Evolutionary conservation across 2,329 filamentous ascomycete species (phyloP), one percentile per base, ranked within the genome.

Genomic region (Neofusicoccum parvum): DNA sequence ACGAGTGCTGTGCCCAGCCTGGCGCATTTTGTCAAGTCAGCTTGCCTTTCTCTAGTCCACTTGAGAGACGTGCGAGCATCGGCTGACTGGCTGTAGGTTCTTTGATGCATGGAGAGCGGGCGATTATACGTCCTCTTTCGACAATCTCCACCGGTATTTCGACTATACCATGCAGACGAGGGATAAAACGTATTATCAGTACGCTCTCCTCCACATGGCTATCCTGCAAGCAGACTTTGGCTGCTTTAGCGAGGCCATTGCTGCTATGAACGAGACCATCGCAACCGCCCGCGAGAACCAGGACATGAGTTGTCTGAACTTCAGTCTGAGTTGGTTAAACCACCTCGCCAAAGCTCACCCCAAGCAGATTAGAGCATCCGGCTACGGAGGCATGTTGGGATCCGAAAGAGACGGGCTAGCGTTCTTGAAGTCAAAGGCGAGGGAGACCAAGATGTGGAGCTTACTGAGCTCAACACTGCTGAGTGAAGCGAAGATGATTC

Each of bases 141-240:
- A 99, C 72, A 90, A 90, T 70, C 83, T 99, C 20, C 94, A 98
- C 76, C 89, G 92, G 60, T 99, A 97, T 77, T 99, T 97, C 72
- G 95, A 99, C 76, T 97, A 97, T 77, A 95, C 94, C 1, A 93
- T 96, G 87, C 91, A 95, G 72, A 91, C 88, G 70, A 83, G 88
- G 67, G 91, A 96, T 72, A 89, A 91, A 27, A 86, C 91, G 5
- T 94, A 94, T 72, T 98, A 99, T 73, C 95, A 98, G 74, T 97
- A 97, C 74, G 95, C 95, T 0, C 81, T 98, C 14, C 88, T 99
- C 74, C 97, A 97, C 73, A 86, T 97, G 66, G 94, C 94, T 3
- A 92, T 97, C 39, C 85, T 98, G 4, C 94, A 99, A 74, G 92
- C 94, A 15, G 95, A 98, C 76, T 98, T 98, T 80, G 94, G 94